Evolutionary conservation across 2,329 filamentous ascomycete species (phyloP).

Genomic region (Diplodia intermedia): DNA sequence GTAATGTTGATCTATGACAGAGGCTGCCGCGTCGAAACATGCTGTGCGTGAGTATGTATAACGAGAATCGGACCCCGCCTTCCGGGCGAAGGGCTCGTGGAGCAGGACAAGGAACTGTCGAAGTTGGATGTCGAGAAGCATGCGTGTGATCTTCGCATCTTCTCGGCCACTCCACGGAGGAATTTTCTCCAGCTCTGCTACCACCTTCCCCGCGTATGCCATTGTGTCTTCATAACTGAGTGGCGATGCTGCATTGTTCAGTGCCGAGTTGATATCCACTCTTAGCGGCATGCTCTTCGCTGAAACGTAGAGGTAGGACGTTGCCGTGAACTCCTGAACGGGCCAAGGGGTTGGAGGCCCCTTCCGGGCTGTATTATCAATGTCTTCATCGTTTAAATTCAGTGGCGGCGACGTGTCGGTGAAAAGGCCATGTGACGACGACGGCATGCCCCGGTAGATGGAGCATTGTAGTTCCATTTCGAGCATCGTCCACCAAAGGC

Average conservation of each 20-base stretch:
- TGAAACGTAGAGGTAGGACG: conserved; percentile 41
- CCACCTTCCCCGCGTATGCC: conserved; percentile 44
- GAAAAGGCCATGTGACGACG: conserved; percentile 50
- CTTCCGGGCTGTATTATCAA: conserved; percentile 42
- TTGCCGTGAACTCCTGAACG: conserved; percentile 41
- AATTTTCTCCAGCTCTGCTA: conserved; percentile 30
- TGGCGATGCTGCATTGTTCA: conserved; percentile 43
- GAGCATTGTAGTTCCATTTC: conserved; percentile 64
- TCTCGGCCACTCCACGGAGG: conserved; percentile 28
- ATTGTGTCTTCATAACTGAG: conserved; percentile 45
- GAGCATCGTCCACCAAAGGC: conserved; percentile 64
- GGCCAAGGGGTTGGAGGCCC: conserved; percentile 40
- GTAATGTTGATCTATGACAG: conserved; percentile 40
- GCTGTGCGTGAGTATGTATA: conserved; percentile 45
- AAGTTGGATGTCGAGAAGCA: conserved; percentile 41
- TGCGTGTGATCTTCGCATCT: conserved; percentile 35
- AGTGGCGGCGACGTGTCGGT: conserved; percentile 59
- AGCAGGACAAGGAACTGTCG: conserved; percentile 46
- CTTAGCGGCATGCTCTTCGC: conserved; percentile 43
- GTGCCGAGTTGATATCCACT: conserved; percentile 42
- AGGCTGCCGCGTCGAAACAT: conserved; percentile 41
- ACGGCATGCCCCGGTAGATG: conserved; percentile 62
- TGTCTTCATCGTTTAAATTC: conserved; percentile 60
- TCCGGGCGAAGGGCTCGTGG: conserved; percentile 44
- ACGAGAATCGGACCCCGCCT: conserved; percentile 39